Evolutionary conservation across 176 grass and related monocot species (phyloP).

Genomic region (Cymbopogon citratus): DNA sequence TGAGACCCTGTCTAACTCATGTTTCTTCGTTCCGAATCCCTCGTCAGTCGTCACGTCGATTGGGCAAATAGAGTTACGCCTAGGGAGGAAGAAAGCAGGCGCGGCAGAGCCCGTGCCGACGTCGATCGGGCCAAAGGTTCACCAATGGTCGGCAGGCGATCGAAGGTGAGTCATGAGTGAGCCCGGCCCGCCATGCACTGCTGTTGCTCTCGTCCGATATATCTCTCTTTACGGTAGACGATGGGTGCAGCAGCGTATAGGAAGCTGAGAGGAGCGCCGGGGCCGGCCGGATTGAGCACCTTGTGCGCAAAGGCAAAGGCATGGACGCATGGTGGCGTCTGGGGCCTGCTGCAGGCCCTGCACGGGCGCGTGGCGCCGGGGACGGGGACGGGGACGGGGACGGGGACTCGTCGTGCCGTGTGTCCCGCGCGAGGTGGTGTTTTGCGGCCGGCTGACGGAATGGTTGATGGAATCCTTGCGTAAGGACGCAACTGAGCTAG

Average conservation of each 20-base stretch:
- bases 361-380: not conserved
- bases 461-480: slow-evolving; percentile 65
- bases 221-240: not conserved
- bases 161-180: slow-evolving; percentile 9
- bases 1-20: slow-evolving; percentile 19
- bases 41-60: not conserved
- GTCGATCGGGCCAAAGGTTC: not conserved
- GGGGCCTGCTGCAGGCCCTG: not conserved
- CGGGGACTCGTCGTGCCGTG: not conserved
- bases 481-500: slow-evolving; percentile 51
- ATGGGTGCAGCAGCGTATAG: slow-evolving; percentile 1
- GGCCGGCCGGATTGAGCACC: not conserved
- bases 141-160: not conserved
- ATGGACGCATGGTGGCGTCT: not conserved
- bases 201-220: not conserved
- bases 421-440: not conserved
- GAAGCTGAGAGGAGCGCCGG: not conserved
- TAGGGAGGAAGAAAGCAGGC: not conserved
- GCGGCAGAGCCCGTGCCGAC: slow-evolving; percentile 9
- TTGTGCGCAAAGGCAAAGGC: slow-evolving; percentile 23
- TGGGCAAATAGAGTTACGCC: not conserved
- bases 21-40: not conserved
- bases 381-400: not conserved
- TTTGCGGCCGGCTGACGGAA: slow-evolving; percentile 36
- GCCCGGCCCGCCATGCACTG: slow-evolving; percentile 4